A percentile compares a stretch with the other conserved stretches of the same genome.
Evolutionary conservation across 805 yeast genomes (phyloP).

Genomic region (Myxozyma geophila): DNA sequence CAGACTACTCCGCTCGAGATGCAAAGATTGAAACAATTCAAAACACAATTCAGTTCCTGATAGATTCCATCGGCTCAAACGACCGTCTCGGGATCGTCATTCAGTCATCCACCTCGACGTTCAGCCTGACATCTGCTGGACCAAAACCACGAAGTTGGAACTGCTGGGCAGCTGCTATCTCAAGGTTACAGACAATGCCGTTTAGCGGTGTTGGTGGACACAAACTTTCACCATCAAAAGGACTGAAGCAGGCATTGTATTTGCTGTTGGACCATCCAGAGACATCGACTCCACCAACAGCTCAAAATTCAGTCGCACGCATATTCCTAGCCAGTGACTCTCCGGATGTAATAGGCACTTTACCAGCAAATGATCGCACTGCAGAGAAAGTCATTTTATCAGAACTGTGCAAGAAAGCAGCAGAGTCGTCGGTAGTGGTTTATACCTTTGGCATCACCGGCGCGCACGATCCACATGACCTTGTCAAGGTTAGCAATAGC

Average conservation of each 20-base stretch:
- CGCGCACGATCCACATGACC: conserved; percentile 34
- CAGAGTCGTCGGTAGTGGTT: conserved; percentile 14
- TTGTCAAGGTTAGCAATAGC: conserved; percentile 22
- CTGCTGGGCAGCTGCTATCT: conserved; percentile 19
- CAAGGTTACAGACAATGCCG: conserved; percentile 8
- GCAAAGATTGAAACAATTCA: conserved; percentile 11
- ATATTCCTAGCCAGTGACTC: conserved; percentile 19
- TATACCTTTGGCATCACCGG: conserved; percentile 39
- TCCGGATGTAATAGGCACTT: neutral
- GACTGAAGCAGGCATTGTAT: conserved; percentile 21
- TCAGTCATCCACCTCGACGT: conserved; percentile 12
- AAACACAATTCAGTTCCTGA: conserved; percentile 16
- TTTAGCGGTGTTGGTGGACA: neutral
- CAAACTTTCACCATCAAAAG: conserved; percentile 9
- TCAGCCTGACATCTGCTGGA: conserved; percentile 14
- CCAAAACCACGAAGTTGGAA: conserved; percentile 22
- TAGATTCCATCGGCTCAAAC: conserved; percentile 11
- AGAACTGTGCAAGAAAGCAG: conserved; percentile 9
- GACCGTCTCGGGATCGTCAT: conserved; percentile 25
- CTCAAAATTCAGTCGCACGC: conserved; percentile 12
- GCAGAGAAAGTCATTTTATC: neutral
- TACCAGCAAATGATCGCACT: conserved; percentile 2
- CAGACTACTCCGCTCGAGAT: neutral
- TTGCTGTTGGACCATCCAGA: conserved; percentile 2
- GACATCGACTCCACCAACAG: neutral